Evolutionary conservation across 2,329 filamentous ascomycete species (phyloP).

Genomic region (Fusarium coffeatum): DNA sequence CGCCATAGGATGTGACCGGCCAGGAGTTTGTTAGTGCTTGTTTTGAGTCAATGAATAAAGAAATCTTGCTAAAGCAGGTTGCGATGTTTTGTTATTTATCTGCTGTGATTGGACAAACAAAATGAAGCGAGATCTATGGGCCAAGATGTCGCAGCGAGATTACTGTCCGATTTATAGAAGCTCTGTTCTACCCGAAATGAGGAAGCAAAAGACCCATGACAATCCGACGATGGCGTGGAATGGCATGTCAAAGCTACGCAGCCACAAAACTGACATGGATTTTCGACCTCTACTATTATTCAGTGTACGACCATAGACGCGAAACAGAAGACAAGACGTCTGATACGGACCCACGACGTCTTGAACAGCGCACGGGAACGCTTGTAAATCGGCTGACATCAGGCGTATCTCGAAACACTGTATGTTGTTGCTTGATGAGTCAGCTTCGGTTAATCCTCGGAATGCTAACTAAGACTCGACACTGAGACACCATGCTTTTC

Average conservation of each 20-base stretch:
- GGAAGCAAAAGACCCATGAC: slow-evolving; percentile 9
- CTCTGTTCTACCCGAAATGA: slow-evolving; percentile 31
- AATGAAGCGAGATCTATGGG: slow-evolving; percentile 31
- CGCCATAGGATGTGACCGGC: background rate
- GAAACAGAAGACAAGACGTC: slow-evolving; percentile 30
- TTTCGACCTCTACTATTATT: slow-evolving; percentile 14
- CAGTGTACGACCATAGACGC: background rate
- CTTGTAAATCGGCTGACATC: slow-evolving; percentile 44
- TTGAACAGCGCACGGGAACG: slow-evolving; percentile 16
- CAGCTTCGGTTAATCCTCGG: slow-evolving; percentile 40
- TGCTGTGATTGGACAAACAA: background rate
- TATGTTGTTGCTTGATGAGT: background rate
- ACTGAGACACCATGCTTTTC: background rate
- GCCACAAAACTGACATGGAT: slow-evolving; percentile 3
- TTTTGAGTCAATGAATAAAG: background rate
- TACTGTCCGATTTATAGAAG: slow-evolving; percentile 24
- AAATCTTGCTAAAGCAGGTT: background rate
- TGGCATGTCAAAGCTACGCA: slow-evolving; percentile 21
- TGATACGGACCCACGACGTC: slow-evolving; percentile 25
- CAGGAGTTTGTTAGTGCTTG: background rate
- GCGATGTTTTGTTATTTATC: background rate
- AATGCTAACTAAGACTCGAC: background rate
- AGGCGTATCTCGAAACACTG: slow-evolving; percentile 38
- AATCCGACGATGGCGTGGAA: slow-evolving; percentile 24
- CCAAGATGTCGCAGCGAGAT: slow-evolving; percentile 30